Evolutionary conservation across 1,139 yeast species (phyloP), one percentile per base, ranked within the genome.

Genomic region (Pichia kudriavzevii): DNA sequence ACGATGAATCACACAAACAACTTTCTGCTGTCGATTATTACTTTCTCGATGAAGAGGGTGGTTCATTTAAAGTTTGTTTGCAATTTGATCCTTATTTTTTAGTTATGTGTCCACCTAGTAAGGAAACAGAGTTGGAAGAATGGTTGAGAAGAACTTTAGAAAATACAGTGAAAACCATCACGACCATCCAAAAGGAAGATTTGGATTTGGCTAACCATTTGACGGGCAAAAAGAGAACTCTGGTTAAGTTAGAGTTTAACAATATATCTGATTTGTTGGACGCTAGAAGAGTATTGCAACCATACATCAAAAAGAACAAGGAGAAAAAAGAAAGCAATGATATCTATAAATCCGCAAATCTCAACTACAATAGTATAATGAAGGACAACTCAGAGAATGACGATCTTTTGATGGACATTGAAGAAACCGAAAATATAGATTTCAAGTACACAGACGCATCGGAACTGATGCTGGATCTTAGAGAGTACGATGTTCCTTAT

Each of bases 41-140:
- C 56, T 93, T 93, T 48, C 61, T 93, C n/a, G 97, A 91, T 55
- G 95, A 85, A 51, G 96, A 88, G 59, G 99, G 99, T 29, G 98
- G 97, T 3, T 76, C 84, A 25, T 93, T 93, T 64, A 91, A 88
- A 55, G 79, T 88, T 3, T 81, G 95, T 1, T 60, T 83, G 14
- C 79, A 73, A 42, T 84, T 73, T 54, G 91, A 85, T 52, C 98
- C 99, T 0, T 93, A 93, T 56, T 83, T 93, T 53, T 72, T 80
- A 37, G 61, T 93, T n/a, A 69, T 76, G 7, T 75, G 87, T 43
- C 64, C 72, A 22, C 72, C 73, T 3, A 80, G 76, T 0, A 67
- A 67, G 35, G 95, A 83, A 45, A 66, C 78, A 1, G 96, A 84
- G 48, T 87, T 87, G 7, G 98, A 91, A 57, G 97, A 91, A 52